Percentiles rank a stretch among this genome's conserved stretches.
phyloP scores from a whole-genome alignment of 805 yeast species.

The Candida taoyuanica region DNA sequence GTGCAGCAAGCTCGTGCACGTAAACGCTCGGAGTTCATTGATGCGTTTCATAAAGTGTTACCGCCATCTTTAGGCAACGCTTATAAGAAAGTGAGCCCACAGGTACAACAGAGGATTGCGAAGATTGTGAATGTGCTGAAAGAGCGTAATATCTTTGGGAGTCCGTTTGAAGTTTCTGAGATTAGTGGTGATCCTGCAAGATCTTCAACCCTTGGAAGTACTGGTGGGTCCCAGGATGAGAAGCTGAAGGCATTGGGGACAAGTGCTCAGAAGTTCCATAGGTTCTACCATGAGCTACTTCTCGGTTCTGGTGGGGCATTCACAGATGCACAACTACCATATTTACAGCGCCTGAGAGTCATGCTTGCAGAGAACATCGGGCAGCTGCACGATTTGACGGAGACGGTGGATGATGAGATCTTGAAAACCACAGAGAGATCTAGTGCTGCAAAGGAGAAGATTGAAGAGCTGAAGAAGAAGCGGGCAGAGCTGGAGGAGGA shows the following conservation, averaged over 20 bases:
- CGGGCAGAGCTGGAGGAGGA: slow-evolving; percentile 15
- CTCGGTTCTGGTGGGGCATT: slow-evolving; percentile 17
- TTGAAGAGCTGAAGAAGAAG: slow-evolving; percentile 14
- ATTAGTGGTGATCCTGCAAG: background rate
- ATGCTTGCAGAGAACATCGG: slow-evolving; percentile 15
- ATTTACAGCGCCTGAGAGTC: slow-evolving; percentile 6
- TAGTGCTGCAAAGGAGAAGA: slow-evolving; percentile 10
- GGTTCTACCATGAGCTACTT: slow-evolving; percentile 20
- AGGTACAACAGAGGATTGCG: slow-evolving; percentile 33
- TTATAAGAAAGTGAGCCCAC: slow-evolving; percentile 15
- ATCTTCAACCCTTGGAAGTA: background rate
- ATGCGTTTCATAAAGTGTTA: slow-evolving; percentile 49
- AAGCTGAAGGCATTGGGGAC: slow-evolving; percentile 9
- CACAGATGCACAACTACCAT: slow-evolving; percentile 10
- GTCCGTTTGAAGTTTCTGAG: slow-evolving; percentile 13
- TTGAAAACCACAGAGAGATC: slow-evolving; percentile 9
- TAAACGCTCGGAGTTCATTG: slow-evolving; percentile 51
- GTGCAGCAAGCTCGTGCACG: slow-evolving; percentile 73
- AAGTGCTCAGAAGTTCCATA: slow-evolving; percentile 17
- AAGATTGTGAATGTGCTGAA: slow-evolving; percentile 56
- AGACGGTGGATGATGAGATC: slow-evolving; percentile 14
- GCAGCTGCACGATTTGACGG: slow-evolving; percentile 17
- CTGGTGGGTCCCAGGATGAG: slow-evolving; percentile 9
- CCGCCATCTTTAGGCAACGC: slow-evolving; percentile 36
- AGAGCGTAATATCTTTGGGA: slow-evolving; percentile 43